phyloP scores from a whole-genome alignment of 352 stramenopile species.

The Globisporangium rhizosaccharum region DNA sequence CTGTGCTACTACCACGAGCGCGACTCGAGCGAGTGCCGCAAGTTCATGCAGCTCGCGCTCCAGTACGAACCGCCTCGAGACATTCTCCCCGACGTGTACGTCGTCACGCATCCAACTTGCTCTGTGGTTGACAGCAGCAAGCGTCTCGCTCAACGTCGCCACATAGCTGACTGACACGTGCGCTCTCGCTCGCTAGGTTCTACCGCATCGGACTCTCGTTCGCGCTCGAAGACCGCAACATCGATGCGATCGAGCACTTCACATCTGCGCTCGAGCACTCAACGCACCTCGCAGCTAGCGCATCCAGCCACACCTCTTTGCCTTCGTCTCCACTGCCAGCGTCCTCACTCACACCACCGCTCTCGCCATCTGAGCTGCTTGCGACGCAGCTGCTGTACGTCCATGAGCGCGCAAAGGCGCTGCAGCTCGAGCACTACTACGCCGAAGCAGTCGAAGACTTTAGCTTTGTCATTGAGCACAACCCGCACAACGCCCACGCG shows the following conservation, averaged over 20 bases:
- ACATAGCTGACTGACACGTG: neutral
- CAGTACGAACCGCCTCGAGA: conserved; percentile 16
- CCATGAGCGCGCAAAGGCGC: conserved; percentile 72
- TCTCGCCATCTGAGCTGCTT: conserved; percentile 4
- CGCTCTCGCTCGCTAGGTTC: conserved; percentile 25
- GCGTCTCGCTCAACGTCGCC: no score
- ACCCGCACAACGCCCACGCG: conserved; percentile 77
- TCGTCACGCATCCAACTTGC: neutral
- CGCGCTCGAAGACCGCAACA: conserved; percentile 41
- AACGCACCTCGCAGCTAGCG: conserved; percentile 1
- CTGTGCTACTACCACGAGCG: conserved; percentile 57
- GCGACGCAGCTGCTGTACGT: conserved; percentile 38
- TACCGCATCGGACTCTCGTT: conserved; percentile 67
- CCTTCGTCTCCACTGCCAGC: no score
- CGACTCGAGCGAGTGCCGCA: conserved; percentile 38
- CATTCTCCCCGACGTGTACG: conserved; percentile 59
- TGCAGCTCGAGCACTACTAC: conserved; percentile 68
- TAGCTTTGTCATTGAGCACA: conserved; percentile 53
- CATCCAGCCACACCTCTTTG: no score
- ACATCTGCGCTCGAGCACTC: conserved; percentile 33
- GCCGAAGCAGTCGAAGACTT: conserved; percentile 75
- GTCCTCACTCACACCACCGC: conserved; percentile 1
- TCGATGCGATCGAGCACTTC: conserved; percentile 66
- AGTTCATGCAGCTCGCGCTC: conserved; percentile 41
- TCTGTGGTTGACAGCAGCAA: neutral